Conservation (phyloP, 768 basidiomycete genomes). For the Hebeloma cylindrosporum region DNA sequence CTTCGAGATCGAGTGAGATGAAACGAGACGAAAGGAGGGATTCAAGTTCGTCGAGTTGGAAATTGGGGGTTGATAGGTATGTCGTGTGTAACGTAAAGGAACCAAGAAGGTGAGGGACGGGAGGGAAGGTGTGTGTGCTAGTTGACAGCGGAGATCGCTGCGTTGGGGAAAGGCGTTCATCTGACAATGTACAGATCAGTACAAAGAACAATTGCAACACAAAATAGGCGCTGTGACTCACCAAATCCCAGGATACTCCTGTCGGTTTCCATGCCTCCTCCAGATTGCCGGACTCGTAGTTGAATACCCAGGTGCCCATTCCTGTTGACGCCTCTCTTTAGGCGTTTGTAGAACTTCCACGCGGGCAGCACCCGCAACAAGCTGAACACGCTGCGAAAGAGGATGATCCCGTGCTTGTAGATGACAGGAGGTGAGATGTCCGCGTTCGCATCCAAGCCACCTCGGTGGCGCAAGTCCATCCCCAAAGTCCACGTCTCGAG, state of each 20-base stretch:
- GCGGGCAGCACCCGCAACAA: conserved; percentile 72
- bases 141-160: conserved; percentile 39
- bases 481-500: conserved; percentile 70
- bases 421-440: conserved; percentile 72
- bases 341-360: conserved; percentile 70
- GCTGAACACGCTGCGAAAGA: conserved; percentile 77
- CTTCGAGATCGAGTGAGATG: conserved; percentile 62
- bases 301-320: conserved; percentile 28
- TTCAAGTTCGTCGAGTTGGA: conserved; percentile 76
- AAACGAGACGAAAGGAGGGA: conserved; percentile 73
- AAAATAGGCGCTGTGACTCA: conserved; percentile 21
- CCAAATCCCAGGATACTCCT: conserved; percentile 39
- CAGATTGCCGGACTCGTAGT: conserved; percentile 28
- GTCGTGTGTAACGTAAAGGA: conserved; percentile 58
- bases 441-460: conserved; percentile 24
- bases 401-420: conserved; percentile 82
- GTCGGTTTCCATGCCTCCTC: conserved; percentile 19
- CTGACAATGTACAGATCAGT: conserved; percentile 5
- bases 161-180: conserved; percentile 10
- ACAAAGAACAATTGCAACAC: not conserved
- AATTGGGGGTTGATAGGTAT: conserved; percentile 67
- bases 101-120: conserved; percentile 69
- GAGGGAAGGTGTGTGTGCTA: conserved; percentile 58
- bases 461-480: conserved; percentile 34
- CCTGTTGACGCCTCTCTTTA: conserved; percentile 40